phyloP scores from a whole-genome alignment of 2,329 filamentous ascomycete genomes.

The Curvularia lunata region DNA sequence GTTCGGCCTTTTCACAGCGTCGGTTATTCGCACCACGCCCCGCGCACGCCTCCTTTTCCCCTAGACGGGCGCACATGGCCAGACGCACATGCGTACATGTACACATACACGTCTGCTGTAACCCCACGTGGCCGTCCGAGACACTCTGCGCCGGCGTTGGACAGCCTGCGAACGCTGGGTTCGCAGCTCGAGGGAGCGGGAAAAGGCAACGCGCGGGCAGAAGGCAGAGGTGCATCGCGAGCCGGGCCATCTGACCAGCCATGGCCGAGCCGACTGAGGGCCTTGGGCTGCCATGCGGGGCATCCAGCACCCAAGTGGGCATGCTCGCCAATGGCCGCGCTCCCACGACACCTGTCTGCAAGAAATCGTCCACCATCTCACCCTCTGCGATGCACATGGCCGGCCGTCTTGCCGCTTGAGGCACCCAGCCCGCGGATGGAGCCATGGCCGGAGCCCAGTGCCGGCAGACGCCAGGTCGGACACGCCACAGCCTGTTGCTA shows the following conservation, averaged over 20 bases:
- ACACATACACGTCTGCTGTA: not conserved
- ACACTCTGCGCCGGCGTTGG: slow-evolving; percentile 1
- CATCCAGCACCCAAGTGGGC: slow-evolving; percentile 6
- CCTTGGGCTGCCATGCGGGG: slow-evolving; percentile 23
- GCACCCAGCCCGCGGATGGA: slow-evolving; percentile 30
- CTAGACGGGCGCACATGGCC: too few relatives aligned
- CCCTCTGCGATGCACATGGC: not conserved
- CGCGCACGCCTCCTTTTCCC: slow-evolving; percentile 10
- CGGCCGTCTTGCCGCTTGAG: slow-evolving; percentile 41
- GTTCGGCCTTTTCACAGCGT: slow-evolving; percentile 1
- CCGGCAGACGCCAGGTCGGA: too few relatives aligned
- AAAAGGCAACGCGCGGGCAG: slow-evolving; percentile 25
- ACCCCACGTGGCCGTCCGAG: slow-evolving; percentile 26
- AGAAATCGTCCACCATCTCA: too few relatives aligned
- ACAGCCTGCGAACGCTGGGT: too few relatives aligned
- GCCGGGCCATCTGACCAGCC: slow-evolving; percentile 28
- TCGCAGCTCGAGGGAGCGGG: too few relatives aligned
- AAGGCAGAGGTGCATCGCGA: slow-evolving; percentile 30
- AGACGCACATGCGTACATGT: not conserved
- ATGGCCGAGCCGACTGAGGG: slow-evolving; percentile 3
- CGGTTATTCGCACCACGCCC: slow-evolving; percentile 18
- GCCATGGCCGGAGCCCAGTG: too few relatives aligned
- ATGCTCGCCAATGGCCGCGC: slow-evolving; percentile 17
- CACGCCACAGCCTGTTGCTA: too few relatives aligned
- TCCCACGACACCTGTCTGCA: not conserved